phyloP scores from a whole-genome alignment of 139 green algal species.

The Chlorella sorokiniana region DNA sequence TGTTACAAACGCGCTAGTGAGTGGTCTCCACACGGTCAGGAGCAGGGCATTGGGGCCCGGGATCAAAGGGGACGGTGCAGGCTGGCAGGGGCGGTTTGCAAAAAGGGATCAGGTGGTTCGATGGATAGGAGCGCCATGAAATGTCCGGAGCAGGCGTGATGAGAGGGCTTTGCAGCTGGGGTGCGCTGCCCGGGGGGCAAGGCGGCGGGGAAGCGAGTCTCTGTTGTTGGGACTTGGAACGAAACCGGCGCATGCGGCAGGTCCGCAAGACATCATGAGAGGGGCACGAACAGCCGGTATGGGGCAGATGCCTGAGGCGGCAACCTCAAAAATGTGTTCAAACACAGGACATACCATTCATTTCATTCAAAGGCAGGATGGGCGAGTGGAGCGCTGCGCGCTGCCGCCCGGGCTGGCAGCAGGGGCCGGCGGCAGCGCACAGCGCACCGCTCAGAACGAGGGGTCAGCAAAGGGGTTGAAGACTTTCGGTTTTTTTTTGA shows the following conservation, averaged over 20 bases:
- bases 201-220: background rate
- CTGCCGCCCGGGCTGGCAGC: too few species aligned
- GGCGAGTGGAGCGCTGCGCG: too few species aligned
- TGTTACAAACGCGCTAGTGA: too few species aligned
- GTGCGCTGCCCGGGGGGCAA: too few species aligned
- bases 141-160: background rate
- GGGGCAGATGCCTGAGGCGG: background rate
- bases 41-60: too few species aligned
- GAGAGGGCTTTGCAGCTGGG: too few species aligned
- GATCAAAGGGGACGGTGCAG: too few species aligned
- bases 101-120: too few species aligned
- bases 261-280: background rate
- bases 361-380: background rate
- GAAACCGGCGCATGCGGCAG: background rate
- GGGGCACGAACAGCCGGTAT: background rate
- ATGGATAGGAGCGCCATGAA: too few species aligned
- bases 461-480: background rate
- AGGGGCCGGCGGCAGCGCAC: too few species aligned
- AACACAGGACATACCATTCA: background rate
- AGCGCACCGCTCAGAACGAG: background rate
- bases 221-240: background rate
- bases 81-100: too few species aligned
- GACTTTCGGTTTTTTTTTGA: background rate
- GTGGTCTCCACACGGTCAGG: too few species aligned
- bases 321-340: background rate